Evolutionary conservation across 495 filamentous ascomycete genomes (phyloP), one percentile per base, ranked within the genome.

Genomic region (Tuber melanosporum): DNA sequence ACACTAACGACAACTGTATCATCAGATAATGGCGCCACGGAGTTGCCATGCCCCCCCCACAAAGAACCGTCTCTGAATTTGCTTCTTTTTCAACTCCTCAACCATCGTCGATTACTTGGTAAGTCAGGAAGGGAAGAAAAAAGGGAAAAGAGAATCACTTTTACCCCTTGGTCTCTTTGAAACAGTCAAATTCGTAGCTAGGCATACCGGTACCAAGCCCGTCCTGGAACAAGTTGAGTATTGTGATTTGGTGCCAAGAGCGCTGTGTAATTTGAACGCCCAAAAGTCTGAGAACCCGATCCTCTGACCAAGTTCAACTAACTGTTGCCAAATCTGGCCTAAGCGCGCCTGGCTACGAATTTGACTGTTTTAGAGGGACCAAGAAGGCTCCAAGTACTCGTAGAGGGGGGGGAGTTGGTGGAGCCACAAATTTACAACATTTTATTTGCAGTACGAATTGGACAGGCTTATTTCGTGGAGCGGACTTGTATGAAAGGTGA

Each of bases 1-100:
- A 80, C 71, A 80, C 78, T 70, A 80, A 80, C 78, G 78, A 80
- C 78, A 73, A 80, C 75, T 52, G 75, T 69, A 74, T 77, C 78
- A 80, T 80, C 78, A 80, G 78, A 80, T 80, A 80, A 80, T 80
- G 45, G 45, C 71, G 45, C 57, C 47, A 43, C 47, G 17, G 19
- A 52, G 20, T n/a, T n/a, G 20, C 47, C 47, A 20, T 52, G 20
- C 8, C n/a, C 26, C n/a, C 52, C 52, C 10, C 52, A 32, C 12
- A 36, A 17, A 66, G 4, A 66, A 66, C 9, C 17, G 57, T 36
- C 57, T 17, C 26, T 36, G 32, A 66, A 36, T 36, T 66, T 66
- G 57, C 57, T 66, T 66, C 57, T 66, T 66, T 3, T 36, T 17
- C 57, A 36, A 36, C 57, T 19, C 5, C 32, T 36, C 17, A 14